Evolutionary conservation across 805 yeast genomes (phyloP), one percentile per base, ranked within the genome.

Genomic region (Kregervanrija delftensis): DNA sequence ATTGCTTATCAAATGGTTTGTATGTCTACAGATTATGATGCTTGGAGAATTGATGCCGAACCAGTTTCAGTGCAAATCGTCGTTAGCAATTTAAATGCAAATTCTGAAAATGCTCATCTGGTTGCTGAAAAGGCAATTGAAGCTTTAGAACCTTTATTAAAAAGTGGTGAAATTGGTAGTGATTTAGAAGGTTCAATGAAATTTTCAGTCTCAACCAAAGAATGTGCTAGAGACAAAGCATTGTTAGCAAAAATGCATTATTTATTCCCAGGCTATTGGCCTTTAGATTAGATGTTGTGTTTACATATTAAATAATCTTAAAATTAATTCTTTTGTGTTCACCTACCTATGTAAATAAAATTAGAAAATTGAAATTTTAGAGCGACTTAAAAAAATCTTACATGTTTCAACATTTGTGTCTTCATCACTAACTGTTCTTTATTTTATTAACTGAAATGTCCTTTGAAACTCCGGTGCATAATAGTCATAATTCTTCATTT

Each of bases 51-150:
- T 57, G 79, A 77, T 43, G 98, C 83, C 61, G 97, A 91, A 59
- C 91, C 98, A 2, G 99, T 93, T 40, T 90, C 98, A 8, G 98
- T 93, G n/a, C 97, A 90, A 68, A 85, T 95, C 4, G 96, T 93
- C 36, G 89, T 93, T 41, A 88, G 95, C 44, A 86, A 93, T 64
- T 74, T 91, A 61, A 77, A 78, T 59, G 93, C 96, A 48, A 93
- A 93, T 68, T 74, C 86, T 42, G 83, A 78, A 33, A 91, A 91
- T 59, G 98, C 99, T 9, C 83, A 85, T 62, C 70, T 68, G 46
- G 69, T 93, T 42, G 89, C 95, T 32, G 81, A 78, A 37, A 74
- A 73, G 38, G 69, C 91, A 49, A 77, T 93, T 41, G 78, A 76
- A 40, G 74, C 73, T 33, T 71, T 93, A 51, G 86, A 86, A 53